A percentile compares a stretch with the other conserved stretches of the same genome.
Evolutionary conservation across 805 yeast genomes (phyloP).

Genomic region (Debaryomyces tyrocola): DNA sequence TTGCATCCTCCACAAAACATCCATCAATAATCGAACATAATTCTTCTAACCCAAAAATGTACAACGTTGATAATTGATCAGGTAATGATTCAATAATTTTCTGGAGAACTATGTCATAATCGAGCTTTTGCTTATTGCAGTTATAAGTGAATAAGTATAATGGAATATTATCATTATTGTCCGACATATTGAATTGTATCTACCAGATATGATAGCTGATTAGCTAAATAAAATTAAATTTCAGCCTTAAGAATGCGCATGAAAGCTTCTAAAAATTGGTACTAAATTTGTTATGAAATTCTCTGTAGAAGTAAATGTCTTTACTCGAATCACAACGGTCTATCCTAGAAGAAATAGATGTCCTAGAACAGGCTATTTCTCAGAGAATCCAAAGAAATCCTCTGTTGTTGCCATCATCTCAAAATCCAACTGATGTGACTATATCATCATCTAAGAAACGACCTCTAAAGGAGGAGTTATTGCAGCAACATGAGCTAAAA

Average conservation of each 20-base stretch:
- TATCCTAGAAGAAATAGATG: conserved; percentile 64
- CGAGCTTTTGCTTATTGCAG: conserved; percentile 49
- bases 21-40: conserved; percentile 57
- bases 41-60: conserved; percentile 70
- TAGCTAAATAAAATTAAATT: background rate
- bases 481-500: conserved; percentile 70
- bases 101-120: conserved; percentile 27
- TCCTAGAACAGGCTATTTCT: conserved; percentile 65
- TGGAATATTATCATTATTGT: conserved; percentile 6
- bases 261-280: too few species aligned
- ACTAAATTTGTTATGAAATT: too few species aligned
- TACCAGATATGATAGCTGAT: background rate
- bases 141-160: conserved; percentile 52
- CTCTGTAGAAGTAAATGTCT: background rate
- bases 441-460: conserved; percentile 29
- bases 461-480: conserved; percentile 49
- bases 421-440: conserved; percentile 9
- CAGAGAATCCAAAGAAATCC: conserved; percentile 66
- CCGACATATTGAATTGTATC: background rate
- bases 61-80: conserved; percentile 41
- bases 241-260: too few species aligned
- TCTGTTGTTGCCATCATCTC: conserved; percentile 37
- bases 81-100: conserved; percentile 28
- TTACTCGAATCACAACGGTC: conserved; percentile 36
- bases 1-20: conserved; percentile 39